Evolutionary conservation across 1,284 basidiomycete species (phyloP), one percentile per base, ranked within the genome.

Genomic region (Ceratobasidium sp.): DNA sequence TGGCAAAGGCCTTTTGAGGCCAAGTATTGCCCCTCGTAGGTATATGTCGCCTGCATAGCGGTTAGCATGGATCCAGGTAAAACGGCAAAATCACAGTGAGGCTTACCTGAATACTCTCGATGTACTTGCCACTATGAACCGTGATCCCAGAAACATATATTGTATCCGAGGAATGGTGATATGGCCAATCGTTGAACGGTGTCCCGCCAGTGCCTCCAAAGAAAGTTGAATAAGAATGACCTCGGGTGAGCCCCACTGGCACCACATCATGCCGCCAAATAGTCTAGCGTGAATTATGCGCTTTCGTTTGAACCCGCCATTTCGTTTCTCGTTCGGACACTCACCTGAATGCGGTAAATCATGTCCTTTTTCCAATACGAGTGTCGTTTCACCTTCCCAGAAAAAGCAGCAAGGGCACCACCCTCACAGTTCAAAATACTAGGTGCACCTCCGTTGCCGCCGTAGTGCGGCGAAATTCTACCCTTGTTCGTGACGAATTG

Each of bases 161-260:
- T 0, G n/a, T 41, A 14, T 63, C 71, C 6, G 16, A 27, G 14
- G 31, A 31, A 5, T 53, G 7, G 11, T 22, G 24, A 22, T 31
- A 54, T 6, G 71, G 48, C 59, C 37, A 54, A n/a, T 73, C 71
- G n/a, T 43, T 62, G 34, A 73, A 73, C 11, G 58, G 71, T n/a
- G 31, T 8, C 4, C 71, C 59, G 13, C 13, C 19, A 7, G 6
- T 49, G 34, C 71, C 71, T 22, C 71, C 59, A 43, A 62, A 24
- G 24, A 63, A 73, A 6, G 46, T 7, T 22, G 59, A 73, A 34
- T 53, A 62, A 5, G 41, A 8, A 31, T 59, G 49, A 5, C 53
- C 27, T 14, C 27, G 53, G 4, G 31, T 29, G 14, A 53, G 27
- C 9, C n/a, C 54, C n/a, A 29, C 9, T 19, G 31, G 53, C 14